Base-by-base conservation (phyloP, 192 early-diverging fungal species). In the Mortierella antarctica region DNA sequence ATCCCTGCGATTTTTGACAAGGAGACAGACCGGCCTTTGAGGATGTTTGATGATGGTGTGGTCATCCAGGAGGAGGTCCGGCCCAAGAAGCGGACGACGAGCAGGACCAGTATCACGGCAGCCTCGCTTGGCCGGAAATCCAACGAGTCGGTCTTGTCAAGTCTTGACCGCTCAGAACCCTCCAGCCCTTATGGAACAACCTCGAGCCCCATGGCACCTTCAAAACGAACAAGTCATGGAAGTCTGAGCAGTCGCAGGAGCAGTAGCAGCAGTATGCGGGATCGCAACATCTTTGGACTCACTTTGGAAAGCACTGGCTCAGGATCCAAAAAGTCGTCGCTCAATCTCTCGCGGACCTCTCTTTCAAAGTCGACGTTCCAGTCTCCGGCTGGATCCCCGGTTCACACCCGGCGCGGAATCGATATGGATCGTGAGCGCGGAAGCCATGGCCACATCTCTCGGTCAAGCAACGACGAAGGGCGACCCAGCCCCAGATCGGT, bases 101-200 rank as follows among this genome's bases (percentile, higher is more conserved):
- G 77, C 47, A 60, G 77, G 57, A 80, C 77, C 44, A 80, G 77
- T 52, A 80, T 80, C 48, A 80, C 77, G 13, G 77, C 70, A 4
- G 77, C 77, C 0, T 80, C 77, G 7, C 41, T 80, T 49, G 60
- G 77, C 9, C 50, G 77, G 13, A 60, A 52, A 42, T 80, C 77
- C 13, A 63, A 51, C n/a, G 77, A 80, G 18, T 80, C 77, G 17
- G 45, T 57, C 2, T 7, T 57, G 9, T 58, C 57, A 9, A 56
- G 48, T n/a, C 41, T 56, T 14, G 74, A 77, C 20, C 67, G 68
- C 7, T 65, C 65, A 23, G 65, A 74, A 8, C 52, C 73, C 6
- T 18, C 55, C 2, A 67, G 73, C 31, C 73, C 73, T 15, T 47
- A 62, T 41, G 49, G 57, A 5, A 56, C 60, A 5, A 57, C 44